Base-by-base conservation (phyloP, 2,329 filamentous ascomycete genomes). In the Stagonosporopsis tanaceti region DNA sequence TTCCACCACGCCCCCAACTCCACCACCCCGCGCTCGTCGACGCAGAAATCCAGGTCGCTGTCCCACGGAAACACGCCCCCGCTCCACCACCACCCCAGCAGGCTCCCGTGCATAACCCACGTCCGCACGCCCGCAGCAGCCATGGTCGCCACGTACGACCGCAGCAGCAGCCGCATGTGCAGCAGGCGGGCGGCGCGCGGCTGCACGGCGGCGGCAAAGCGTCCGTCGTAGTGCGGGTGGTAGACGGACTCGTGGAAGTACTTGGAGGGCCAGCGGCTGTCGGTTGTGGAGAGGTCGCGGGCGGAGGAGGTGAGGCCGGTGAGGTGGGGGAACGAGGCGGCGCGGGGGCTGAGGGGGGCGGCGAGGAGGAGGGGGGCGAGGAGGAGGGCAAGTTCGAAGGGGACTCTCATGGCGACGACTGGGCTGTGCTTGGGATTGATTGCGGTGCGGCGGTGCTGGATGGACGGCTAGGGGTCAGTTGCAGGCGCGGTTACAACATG, bases 21-120 rank as follows among this genome's bases (percentile, higher is more conserved):
- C n/a, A 78, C 70, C 50, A 87, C 84, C 0, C 82, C 82, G 12
- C 72, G 66, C 66, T 86, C 82, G 6, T 82, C 82, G 15, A 88
- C 79, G 68, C 86, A 83, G 12, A 87, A 83, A 61, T 88, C 85
- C 46, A 87, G 68, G 63, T 88, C 85, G 12, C 81, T 82, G 67
- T 88, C 85, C 85, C 85, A 87, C 2, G 85, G 85, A 73, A 88
- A 80, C 64, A 86, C 82, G 67, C 81, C 80, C 50, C 81, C 78
- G 63, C 86, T 87, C 85, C 85, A 88, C 81, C 83, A 87, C 85
- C 85, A 87, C 34, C 84, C 84, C 15, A 87, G 75, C 38, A 88
- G 73, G 6, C 82, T 83, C 12, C 85, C 85, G 63, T 88, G 85
- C 83, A 87, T 87, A 54, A 88, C 82, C 85, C 85, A 88, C 8